Percentiles rank a stretch among this genome's conserved stretches.
Evolutionary conservation across 345 rosid genomes (phyloP).

Genomic region (Moringa oleifera): DNA sequence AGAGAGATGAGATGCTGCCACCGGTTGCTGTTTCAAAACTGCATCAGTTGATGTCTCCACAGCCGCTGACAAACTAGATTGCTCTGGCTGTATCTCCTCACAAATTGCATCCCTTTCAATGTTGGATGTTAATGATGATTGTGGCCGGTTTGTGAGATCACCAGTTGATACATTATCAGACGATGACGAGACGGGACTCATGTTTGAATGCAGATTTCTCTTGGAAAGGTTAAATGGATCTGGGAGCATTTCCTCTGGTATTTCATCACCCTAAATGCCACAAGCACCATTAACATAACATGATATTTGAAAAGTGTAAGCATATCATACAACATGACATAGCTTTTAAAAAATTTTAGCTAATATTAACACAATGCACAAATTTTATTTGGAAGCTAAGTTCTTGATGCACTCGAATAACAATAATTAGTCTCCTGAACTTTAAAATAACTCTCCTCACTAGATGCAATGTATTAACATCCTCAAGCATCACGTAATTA

Average conservation of each 20-base stretch:
- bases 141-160: slow-evolving; percentile 15
- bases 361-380: neutral
- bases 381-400: neutral
- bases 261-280: slow-evolving; percentile 59
- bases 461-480: too few species aligned
- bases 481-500: too few species aligned
- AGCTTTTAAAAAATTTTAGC: too few species aligned
- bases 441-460: too few species aligned
- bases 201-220: slow-evolving; percentile 8
- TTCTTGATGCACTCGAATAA: neutral
- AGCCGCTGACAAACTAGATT: neutral
- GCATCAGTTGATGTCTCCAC: slow-evolving; percentile 10
- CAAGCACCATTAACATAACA: slow-evolving; percentile 8
- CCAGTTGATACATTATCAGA: slow-evolving; percentile 10
- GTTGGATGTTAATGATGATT: neutral
- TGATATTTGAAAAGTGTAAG: neutral
- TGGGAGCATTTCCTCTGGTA: slow-evolving; percentile 73
- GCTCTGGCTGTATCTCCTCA: slow-evolving; percentile 5
- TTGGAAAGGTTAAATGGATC: slow-evolving; percentile 50
- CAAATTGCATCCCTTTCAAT: neutral
- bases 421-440: too few species aligned
- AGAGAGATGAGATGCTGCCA: slow-evolving; percentile 40
- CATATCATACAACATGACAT: neutral
- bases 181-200: slow-evolving; percentile 11
- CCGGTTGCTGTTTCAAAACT: slow-evolving; percentile 22